Percentiles rank a stretch among this genome's conserved stretches.
These are phyloP conservation scores for Scenedesmus sp. DNA, from an alignment of 163 green algal species.

Conservation along the genomic window DNA sequence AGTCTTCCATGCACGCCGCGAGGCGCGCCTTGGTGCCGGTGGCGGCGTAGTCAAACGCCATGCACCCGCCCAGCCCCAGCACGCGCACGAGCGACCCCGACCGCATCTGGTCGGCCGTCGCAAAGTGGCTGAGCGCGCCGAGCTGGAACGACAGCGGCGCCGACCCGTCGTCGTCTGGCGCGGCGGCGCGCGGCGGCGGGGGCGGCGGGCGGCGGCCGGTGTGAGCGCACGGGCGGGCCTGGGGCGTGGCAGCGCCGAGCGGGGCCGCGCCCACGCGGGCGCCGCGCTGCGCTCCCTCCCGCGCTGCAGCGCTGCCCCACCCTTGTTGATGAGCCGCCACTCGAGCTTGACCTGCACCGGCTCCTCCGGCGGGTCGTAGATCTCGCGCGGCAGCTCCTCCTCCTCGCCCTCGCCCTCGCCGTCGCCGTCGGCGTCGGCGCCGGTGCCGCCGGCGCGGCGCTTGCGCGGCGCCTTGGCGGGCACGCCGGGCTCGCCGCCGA, in stretches of 20 bases:
- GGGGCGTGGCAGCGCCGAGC: no score
- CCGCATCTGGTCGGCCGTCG: constrained; percentile 22
- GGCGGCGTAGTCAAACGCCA: constrained; percentile 26
- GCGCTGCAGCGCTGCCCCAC: constrained; percentile 8
- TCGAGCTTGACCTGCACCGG: constrained; percentile 42
- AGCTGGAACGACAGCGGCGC: constrained; percentile 33
- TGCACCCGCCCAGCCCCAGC: constrained; percentile 18
- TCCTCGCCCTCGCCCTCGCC: not conserved
- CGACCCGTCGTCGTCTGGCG: constrained; percentile 25
- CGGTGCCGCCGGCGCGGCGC: not conserved
- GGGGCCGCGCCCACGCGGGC: no score
- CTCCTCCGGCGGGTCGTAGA: constrained; percentile 8
- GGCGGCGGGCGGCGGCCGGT: no score
- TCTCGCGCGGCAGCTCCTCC: not conserved
- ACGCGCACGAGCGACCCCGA: constrained; percentile 25
- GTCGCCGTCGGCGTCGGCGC: not conserved
- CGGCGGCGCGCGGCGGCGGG: no score
- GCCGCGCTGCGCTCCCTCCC: no score
- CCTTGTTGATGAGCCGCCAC: constrained; percentile 31
- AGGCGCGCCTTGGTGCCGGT: constrained; percentile 7
- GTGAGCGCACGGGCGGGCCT: no score
- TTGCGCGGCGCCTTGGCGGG: constrained; percentile 1
- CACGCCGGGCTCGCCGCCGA: not conserved
- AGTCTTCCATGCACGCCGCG: not conserved
- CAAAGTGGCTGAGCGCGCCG: constrained; percentile 30